phyloP scores from a whole-genome alignment of 331 rosid genomes.

The Quercus lobata region DNA sequence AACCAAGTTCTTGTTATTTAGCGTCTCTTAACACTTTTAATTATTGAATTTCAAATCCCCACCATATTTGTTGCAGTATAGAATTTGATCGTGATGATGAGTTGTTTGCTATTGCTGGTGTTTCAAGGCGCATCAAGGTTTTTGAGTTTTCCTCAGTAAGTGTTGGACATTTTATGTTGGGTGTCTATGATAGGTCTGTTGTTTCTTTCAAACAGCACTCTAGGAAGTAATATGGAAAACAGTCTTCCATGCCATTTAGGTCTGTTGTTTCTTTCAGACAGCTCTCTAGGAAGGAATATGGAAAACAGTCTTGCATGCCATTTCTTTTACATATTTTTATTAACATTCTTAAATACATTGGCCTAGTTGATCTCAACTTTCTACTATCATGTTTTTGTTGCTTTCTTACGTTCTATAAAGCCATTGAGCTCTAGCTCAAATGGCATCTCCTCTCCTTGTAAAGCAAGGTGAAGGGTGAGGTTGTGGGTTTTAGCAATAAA shows the following conservation, averaged over 20 bases:
- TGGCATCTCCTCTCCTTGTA: too few relatives aligned
- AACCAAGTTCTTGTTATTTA: not conserved
- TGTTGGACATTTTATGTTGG: not conserved
- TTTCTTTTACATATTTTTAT: not conserved
- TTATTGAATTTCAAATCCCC: constrained; percentile 16
- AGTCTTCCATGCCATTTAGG: not conserved
- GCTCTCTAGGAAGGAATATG: not conserved
- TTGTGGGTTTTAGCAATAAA: too few relatives aligned
- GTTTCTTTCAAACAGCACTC: not conserved
- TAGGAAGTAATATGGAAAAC: not conserved
- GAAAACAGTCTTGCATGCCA: not conserved
- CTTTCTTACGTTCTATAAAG: not conserved
- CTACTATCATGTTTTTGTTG: not conserved
- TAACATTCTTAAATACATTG: not conserved
- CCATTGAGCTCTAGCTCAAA: too few relatives aligned
- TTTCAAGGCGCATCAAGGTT: constrained; percentile 92
- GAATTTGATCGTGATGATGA: constrained; percentile 96
- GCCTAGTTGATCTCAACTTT: not conserved
- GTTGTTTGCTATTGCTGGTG: constrained; percentile 97
- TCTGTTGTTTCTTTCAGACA: not conserved
- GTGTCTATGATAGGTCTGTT: not conserved
- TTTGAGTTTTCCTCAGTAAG: constrained; percentile 85
- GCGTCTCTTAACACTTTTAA: not conserved
- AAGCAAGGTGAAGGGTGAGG: too few relatives aligned
- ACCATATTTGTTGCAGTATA: constrained; percentile 61